Conservation (phyloP, 2,329 filamentous ascomycete species). For the Rhynchosporium secalis region DNA sequence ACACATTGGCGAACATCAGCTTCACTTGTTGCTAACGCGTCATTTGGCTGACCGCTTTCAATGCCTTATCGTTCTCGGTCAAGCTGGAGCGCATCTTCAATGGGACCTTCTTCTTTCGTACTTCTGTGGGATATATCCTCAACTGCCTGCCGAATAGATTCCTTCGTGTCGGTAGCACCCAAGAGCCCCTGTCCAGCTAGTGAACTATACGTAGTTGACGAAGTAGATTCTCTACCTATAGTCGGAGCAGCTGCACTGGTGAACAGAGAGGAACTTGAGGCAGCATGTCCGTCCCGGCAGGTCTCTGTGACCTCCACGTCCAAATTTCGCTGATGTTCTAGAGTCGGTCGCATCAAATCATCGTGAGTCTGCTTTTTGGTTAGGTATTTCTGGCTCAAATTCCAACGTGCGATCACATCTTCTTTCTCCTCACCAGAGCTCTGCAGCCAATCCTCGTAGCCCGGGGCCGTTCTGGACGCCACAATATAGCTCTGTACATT, state of each 20-base stretch:
- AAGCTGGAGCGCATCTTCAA: not conserved
- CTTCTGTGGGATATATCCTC: not conserved
- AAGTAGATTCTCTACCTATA: no score
- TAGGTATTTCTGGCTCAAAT: not conserved
- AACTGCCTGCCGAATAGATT: not conserved
- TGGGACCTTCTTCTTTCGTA: not conserved
- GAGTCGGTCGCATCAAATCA: not conserved
- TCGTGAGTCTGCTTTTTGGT: not conserved
- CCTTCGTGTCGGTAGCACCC: not conserved
- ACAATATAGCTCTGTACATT: not conserved
- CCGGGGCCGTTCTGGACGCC: not conserved
- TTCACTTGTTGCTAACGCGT: not conserved
- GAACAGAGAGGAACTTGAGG: not conserved
- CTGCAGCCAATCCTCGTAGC: not conserved
- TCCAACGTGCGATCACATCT: not conserved
- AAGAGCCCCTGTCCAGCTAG: not conserved
- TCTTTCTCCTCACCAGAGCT: not conserved
- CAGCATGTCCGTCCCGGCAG: not conserved
- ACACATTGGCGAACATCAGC: not conserved
- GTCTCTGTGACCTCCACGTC: not conserved
- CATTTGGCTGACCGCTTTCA: not conserved
- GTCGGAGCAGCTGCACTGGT: not conserved
- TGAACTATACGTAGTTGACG: no score
- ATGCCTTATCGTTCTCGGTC: not conserved
- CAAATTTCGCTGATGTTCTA: not conserved